Evolutionary conservation across 2,329 filamentous ascomycete genomes (phyloP).

Genomic region (Verticillium nubilum): DNA sequence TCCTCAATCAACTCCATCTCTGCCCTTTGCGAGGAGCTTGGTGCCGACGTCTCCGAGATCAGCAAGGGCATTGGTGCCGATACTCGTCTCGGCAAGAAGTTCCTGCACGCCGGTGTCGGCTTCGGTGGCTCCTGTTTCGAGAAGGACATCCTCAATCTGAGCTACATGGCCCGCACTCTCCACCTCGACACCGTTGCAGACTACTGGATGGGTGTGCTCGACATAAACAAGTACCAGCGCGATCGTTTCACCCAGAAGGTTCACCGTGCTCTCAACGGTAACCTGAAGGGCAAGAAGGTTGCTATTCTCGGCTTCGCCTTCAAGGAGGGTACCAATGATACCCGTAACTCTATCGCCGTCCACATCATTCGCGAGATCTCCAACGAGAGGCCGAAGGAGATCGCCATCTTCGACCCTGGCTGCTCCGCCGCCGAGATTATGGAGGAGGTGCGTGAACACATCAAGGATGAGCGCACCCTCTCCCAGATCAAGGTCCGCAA

Average conservation of each 20-base stretch:
- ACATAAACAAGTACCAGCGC: conserved; percentile 72
- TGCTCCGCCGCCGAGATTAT: conserved; percentile 46
- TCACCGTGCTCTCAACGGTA: conserved; percentile 62
- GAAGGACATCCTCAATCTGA: conserved; percentile 71
- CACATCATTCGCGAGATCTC: conserved; percentile 62
- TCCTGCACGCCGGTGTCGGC: conserved; percentile 69
- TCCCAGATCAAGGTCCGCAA: conserved; percentile 52
- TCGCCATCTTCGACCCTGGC: conserved; percentile 65
- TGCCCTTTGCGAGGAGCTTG: conserved; percentile 72
- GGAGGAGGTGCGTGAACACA: conserved; percentile 42
- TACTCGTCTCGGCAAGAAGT: conserved; percentile 64
- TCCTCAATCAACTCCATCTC: conserved; percentile 77
- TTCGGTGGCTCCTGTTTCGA: conserved; percentile 80
- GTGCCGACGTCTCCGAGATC: conserved; percentile 71
- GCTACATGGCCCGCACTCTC: conserved; percentile 67
- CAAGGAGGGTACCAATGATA: conserved; percentile 75
- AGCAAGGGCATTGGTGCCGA: conserved; percentile 64
- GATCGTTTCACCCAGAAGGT: conserved; percentile 63
- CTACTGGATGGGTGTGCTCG: conserved; percentile 70
- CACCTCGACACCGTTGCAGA: conserved; percentile 65
- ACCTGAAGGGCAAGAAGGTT: conserved; percentile 64
- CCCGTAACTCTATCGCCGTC: conserved; percentile 64
- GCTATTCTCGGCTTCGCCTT: conserved; percentile 71
- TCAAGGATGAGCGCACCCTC: conserved; percentile 48
- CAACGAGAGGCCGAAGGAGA: conserved; percentile 56